phyloP scores from a whole-genome alignment of 1,284 basidiomycete species.

The Cutaneotrichosporon curvatum region DNA sequence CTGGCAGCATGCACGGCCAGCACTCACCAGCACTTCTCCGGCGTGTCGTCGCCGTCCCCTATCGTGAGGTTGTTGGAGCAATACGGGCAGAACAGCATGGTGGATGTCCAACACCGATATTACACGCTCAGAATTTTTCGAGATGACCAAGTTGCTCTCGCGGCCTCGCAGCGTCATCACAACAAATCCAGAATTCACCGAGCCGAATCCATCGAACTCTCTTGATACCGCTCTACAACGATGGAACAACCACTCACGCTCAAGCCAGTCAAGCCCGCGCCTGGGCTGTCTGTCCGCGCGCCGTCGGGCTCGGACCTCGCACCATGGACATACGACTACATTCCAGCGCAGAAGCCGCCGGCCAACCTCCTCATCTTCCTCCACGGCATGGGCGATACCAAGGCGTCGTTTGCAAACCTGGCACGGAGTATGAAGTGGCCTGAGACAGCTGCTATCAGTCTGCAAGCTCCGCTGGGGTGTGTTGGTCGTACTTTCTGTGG shows the following conservation, averaged over 20 bases:
- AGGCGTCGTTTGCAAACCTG: slow-evolving; percentile 65
- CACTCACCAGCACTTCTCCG: slow-evolving; percentile 43
- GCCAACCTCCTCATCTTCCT: slow-evolving; percentile 80
- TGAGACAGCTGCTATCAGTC: slow-evolving; percentile 71
- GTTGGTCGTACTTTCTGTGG: not conserved
- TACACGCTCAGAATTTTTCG: too few species aligned
- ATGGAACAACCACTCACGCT: too few species aligned
- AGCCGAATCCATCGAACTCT: too few species aligned
- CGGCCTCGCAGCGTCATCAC: too few species aligned
- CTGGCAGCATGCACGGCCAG: too few species aligned
- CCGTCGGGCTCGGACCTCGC: slow-evolving; percentile 21
- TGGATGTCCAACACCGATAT: too few species aligned
- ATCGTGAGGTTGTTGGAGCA: slow-evolving; percentile 89
- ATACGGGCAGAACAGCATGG: slow-evolving; percentile 89
- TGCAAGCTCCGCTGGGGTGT: slow-evolving; percentile 70
- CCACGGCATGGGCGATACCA: slow-evolving; percentile 82
- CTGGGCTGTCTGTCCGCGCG: slow-evolving; percentile 1
- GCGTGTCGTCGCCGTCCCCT: slow-evolving; percentile 36
- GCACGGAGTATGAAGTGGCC: slow-evolving; percentile 69
- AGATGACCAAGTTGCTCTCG: too few species aligned
- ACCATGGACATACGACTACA: slow-evolving; percentile 38
- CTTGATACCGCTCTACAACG: too few species aligned
- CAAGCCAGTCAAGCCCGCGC: too few species aligned
- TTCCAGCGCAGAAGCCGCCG: slow-evolving; percentile 55
- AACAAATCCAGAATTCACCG: too few species aligned